Conservation (phyloP, 2,329 filamentous ascomycete species). For the Penicillium sp. region DNA sequence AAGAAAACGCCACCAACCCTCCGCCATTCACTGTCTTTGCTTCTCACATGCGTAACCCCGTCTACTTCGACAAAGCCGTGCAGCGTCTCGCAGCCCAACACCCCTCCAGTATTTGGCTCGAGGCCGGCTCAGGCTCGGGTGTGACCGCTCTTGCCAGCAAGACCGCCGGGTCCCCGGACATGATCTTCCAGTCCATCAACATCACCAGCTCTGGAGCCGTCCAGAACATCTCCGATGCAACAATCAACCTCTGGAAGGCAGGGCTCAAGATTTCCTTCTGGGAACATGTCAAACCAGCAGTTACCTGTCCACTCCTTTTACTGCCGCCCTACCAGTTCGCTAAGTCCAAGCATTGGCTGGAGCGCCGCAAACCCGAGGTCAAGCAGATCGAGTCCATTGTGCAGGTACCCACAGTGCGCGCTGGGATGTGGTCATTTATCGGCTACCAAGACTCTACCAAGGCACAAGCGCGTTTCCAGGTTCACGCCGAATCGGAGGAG, state of each 20-base stretch:
- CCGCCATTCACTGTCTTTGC: slow-evolving; percentile 4
- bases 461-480: background rate
- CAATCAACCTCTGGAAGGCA: slow-evolving; percentile 41
- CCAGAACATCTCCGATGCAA: slow-evolving; percentile 27
- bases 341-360: slow-evolving; percentile 41
- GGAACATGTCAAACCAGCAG: slow-evolving; percentile 29
- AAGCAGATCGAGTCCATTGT: background rate
- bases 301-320: slow-evolving; percentile 14
- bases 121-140: slow-evolving; percentile 41
- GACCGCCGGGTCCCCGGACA: slow-evolving; percentile 10
- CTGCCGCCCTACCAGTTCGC: slow-evolving; percentile 49
- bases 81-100: slow-evolving; percentile 19
- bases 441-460: background rate
- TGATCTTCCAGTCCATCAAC: slow-evolving; percentile 17
- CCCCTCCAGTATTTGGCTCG: slow-evolving; percentile 33
- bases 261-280: slow-evolving; percentile 39
- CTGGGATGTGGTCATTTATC: background rate
- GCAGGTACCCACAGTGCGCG: background rate
- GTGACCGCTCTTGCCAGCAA: slow-evolving; percentile 34
- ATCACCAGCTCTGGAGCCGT: slow-evolving; percentile 10
- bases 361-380: slow-evolving; percentile 8
- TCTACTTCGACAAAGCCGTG: slow-evolving; percentile 47
- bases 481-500: background rate
- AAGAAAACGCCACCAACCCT: background rate
- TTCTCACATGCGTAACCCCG: slow-evolving; percentile 42